A percentile compares a stretch with the other conserved stretches of the same genome.
Conservation (phyloP, 2,329 filamentous ascomycete species). For the Tolypocladium album region DNA sequence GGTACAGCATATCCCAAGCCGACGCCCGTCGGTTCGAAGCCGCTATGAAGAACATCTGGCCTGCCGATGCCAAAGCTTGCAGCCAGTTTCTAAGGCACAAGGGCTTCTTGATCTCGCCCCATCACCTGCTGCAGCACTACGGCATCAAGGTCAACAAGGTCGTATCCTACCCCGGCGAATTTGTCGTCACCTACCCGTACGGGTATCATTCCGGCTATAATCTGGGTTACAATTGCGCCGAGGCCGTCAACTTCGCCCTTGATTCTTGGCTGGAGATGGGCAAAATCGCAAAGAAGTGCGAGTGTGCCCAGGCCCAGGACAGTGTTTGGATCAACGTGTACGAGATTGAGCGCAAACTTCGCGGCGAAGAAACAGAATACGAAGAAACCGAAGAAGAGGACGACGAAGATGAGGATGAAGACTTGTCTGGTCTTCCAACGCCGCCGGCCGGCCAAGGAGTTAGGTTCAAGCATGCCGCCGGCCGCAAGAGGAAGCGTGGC, state of each 20-base stretch:
- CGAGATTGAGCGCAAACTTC: slow-evolving; percentile 87
- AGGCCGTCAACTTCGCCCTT: slow-evolving; percentile 96
- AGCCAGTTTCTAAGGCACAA: slow-evolving; percentile 96
- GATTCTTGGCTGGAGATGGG: slow-evolving; percentile 94
- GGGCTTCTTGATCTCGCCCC: slow-evolving; percentile 90
- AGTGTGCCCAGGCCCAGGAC: slow-evolving; percentile 89
- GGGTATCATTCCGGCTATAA: slow-evolving; percentile 98
- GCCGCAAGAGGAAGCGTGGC: slow-evolving; percentile 49
- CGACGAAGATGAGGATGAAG: slow-evolving; percentile 50
- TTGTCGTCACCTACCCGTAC: slow-evolving; percentile 96
- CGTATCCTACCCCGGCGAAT: slow-evolving; percentile 92
- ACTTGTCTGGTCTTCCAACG: slow-evolving; percentile 61
- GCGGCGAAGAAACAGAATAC: slow-evolving; percentile 79
- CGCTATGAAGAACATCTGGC: slow-evolving; percentile 94
- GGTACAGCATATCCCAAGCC: slow-evolving; percentile 97
- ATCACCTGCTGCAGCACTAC: slow-evolving; percentile 75
- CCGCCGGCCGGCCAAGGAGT: slow-evolving; percentile 65
- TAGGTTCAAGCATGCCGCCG: slow-evolving; percentile 46
- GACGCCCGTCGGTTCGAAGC: slow-evolving; percentile 88
- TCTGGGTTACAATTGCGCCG: slow-evolving; percentile 94
- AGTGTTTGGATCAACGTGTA: slow-evolving; percentile 97
- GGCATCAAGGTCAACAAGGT: slow-evolving; percentile 94
- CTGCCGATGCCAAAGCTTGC: slow-evolving; percentile 87
- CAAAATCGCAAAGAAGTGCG: slow-evolving; percentile 90
- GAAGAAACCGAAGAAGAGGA: slow-evolving; percentile 62